Percentiles rank a stretch among this genome's conserved stretches.
phyloP scores from a whole-genome alignment of 140 eudicot genomes.

The Oenanthe javanica region DNA sequence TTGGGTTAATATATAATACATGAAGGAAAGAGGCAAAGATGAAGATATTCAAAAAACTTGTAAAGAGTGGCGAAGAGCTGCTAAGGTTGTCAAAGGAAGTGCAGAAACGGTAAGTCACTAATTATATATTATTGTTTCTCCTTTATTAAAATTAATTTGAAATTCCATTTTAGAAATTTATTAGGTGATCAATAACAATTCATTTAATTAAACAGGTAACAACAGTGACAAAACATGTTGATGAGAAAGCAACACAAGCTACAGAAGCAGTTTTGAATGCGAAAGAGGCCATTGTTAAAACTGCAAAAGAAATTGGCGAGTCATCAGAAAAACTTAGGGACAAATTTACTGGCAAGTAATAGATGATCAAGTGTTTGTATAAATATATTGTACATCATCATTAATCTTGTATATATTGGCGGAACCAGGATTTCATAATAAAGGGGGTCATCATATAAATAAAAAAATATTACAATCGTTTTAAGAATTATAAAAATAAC shows the following conservation, averaged over 20 bases:
- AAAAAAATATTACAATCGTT: too few species aligned
- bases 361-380: not conserved
- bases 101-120: not conserved
- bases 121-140: too few species aligned
- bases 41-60: not conserved
- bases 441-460: too few species aligned
- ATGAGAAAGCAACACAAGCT: slow-evolving; percentile 35
- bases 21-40: not conserved
- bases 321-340: slow-evolving; percentile 30
- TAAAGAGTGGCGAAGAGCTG: not conserved
- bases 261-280: slow-evolving; percentile 38
- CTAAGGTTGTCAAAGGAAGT: slow-evolving; percentile 1
- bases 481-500: too few species aligned
- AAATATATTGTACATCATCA: not conserved
- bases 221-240: slow-evolving; percentile 37
- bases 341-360: slow-evolving; percentile 25
- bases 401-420: too few species aligned
- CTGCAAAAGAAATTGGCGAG: slow-evolving; percentile 30
- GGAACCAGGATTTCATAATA: too few species aligned
- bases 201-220: slow-evolving; percentile 19
- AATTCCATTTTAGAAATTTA: too few species aligned
- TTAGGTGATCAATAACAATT: too few species aligned
- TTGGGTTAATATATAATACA: not conserved
- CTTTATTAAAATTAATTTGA: too few species aligned
- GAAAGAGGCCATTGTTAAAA: slow-evolving; percentile 30